Percentiles rank a stretch among this genome's conserved stretches.
These are phyloP conservation scores for Fusarium sp. DNA, from an alignment of 2,329 filamentous ascomycete species.

Conservation along the genomic window DNA sequence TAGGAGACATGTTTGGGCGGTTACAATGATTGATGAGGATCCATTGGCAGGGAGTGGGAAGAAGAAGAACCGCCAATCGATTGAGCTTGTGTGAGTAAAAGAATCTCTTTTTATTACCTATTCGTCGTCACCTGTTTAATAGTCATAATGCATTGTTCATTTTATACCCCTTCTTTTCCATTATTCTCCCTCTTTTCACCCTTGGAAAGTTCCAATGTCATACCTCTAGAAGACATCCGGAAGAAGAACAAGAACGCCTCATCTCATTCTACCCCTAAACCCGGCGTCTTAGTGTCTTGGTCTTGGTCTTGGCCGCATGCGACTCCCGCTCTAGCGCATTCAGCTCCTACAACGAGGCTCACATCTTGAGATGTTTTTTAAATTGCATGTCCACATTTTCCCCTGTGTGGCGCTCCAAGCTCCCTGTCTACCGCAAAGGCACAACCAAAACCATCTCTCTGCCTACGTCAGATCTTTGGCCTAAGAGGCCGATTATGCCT, in stretches of 20 bases:
- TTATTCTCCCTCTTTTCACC: background rate
- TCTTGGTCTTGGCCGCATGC: conserved; percentile 26
- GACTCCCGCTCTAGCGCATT: conserved; percentile 14
- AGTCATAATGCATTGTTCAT: conserved; percentile 9
- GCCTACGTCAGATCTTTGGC: conserved; percentile 43
- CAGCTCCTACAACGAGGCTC: conserved; percentile 6
- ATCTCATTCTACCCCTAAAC: background rate
- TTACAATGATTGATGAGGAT: conserved; percentile 47
- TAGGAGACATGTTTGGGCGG: conserved; percentile 45
- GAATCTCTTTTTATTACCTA: background rate
- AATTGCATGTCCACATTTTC: conserved; percentile 47
- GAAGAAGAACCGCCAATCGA: conserved; percentile 38
- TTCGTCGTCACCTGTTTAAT: conserved; percentile 14
- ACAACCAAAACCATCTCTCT: conserved; percentile 34
- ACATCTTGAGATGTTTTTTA: conserved; percentile 36
- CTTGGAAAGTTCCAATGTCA: background rate
- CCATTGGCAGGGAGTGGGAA: conserved; percentile 29
- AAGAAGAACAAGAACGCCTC: conserved; percentile 8
- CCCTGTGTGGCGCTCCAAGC: conserved; percentile 44
- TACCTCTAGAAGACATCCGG: background rate
- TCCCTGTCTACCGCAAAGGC: conserved; percentile 40
- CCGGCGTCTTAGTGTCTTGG: conserved; percentile 3
- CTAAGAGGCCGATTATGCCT: conserved; percentile 44
- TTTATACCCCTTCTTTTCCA: conserved; percentile 6
- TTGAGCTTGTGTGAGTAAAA: conserved; percentile 42